Percentiles rank a stretch among this genome's conserved stretches.
Conservation (phyloP, 495 filamentous ascomycete genomes). For the Lepraria neglecta region DNA sequence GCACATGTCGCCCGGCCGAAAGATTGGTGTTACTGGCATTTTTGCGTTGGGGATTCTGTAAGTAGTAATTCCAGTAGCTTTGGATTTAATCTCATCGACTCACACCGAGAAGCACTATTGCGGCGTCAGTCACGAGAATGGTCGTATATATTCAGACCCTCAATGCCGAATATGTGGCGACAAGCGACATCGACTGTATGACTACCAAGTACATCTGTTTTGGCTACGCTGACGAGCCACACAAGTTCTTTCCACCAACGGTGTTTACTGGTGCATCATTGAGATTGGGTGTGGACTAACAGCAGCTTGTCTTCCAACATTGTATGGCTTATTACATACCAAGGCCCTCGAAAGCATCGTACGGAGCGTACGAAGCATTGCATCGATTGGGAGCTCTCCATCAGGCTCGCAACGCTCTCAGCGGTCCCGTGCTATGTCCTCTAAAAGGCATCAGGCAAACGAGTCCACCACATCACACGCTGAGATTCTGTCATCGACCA, state of each 20-base stretch:
- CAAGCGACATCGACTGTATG: constrained; percentile 4
- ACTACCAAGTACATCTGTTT: background rate
- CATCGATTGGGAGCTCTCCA: background rate
- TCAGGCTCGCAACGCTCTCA: background rate
- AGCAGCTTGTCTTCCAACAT: background rate
- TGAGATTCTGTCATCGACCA: too few species aligned
- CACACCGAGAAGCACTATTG: background rate
- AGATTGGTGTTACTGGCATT: background rate
- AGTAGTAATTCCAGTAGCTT: background rate
- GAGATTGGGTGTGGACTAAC: background rate
- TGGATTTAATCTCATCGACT: background rate
- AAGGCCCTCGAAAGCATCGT: constrained; percentile 6
- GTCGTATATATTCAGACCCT: constrained; percentile 7
- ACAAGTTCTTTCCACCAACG: background rate
- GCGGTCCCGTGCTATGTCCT: background rate
- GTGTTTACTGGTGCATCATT: constrained; percentile 2
- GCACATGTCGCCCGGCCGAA: constrained; percentile 2
- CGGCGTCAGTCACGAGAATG: constrained; percentile 6
- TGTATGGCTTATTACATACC: background rate
- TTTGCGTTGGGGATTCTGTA: constrained; percentile 5
- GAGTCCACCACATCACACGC: background rate
- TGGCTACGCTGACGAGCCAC: background rate
- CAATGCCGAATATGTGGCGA: constrained; percentile 3
- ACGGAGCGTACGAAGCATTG: constrained; percentile 2
- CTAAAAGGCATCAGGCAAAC: background rate